These are phyloP conservation scores for Botryobasidium botryosum DNA, from an alignment of 768 basidiomycete genomes.

Conservation along the genomic window DNA sequence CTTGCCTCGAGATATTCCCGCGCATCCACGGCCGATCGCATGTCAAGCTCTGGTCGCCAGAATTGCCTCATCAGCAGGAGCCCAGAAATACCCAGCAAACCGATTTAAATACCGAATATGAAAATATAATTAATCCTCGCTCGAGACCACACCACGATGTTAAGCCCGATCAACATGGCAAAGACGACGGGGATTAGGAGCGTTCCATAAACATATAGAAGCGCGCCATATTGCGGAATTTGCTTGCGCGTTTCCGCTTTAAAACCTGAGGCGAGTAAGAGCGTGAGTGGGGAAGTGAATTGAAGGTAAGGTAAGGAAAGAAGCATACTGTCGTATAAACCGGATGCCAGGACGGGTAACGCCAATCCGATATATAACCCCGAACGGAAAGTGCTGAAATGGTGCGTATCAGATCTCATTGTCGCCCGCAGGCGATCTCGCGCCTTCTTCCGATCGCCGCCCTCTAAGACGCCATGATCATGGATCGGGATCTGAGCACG, in stretches of 20 bases:
- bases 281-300: not conserved
- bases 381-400: conserved; percentile 56
- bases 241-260: conserved; percentile 31
- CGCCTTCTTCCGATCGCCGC: conserved; percentile 69
- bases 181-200: conserved; percentile 62
- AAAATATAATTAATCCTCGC: conserved; percentile 86
- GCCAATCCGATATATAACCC: conserved; percentile 59
- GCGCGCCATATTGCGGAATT: conserved; percentile 52
- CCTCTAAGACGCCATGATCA: conserved; percentile 23
- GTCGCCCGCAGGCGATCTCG: conserved; percentile 43
- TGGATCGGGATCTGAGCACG: not conserved
- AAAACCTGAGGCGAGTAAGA: conserved; percentile 28
- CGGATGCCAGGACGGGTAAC: conserved; percentile 47
- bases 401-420: conserved; percentile 36
- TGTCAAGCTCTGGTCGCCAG: conserved; percentile 40
- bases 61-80: not conserved
- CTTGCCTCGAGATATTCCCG: conserved; percentile 59
- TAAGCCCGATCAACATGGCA: conserved; percentile 61
- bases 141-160: conserved; percentile 58
- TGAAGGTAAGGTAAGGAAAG: not conserved
- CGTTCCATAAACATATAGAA: conserved; percentile 66
- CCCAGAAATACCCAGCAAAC: conserved; percentile 12
- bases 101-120: conserved; percentile 58
- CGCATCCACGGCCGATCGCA: conserved; percentile 54
- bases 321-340: conserved; percentile 39